Evolutionary conservation across 345 rosid genomes (phyloP), one percentile per base, ranked within the genome.

Genomic region (Aquilaria yunnanensis): DNA sequence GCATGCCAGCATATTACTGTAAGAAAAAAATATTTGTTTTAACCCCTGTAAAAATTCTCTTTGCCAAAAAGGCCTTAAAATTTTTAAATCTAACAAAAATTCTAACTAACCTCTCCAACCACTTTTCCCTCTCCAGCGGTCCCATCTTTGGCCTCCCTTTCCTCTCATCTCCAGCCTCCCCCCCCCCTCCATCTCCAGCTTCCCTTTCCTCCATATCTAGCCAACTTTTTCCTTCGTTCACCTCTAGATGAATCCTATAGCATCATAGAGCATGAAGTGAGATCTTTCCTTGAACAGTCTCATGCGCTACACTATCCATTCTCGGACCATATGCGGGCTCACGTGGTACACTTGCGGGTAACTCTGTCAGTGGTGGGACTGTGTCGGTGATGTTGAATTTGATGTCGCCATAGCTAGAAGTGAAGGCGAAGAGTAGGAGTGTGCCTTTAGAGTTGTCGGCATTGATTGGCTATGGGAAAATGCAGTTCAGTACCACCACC

Each of bases 241-340:
- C 97, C 74, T 89, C 87, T 67, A 63, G 70, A 53, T 83, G 85
- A 9, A 89, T 78, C 30, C 98, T 97, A 96, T 93, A 1, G 97
- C 98, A 69, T 92, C 98, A 70, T 92, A 77, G 0, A 92, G 75
- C 4, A 89, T 93, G 67, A 92, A 89, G 66, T 92, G 98, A 0
- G 97, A 87, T 52, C 75, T 74, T 60, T 68, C 69, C 1, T 93
- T 93, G 59, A 92, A 85, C 41, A 89, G 67, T 69, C 88, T 61
- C 33, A 78, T 82, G 55, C 89, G 98, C 79, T 83, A 92, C 34
- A 91, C 97, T 0, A 92, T 59, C 98, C 98, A 92, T 56, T 92
- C 98, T 52, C 96, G 64, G 5, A 87, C 75, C 50, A 97, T 67
- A 59, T 85, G 91, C 8, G 98, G 97, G 69, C 96, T 87, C 62